Evolutionary conservation across 2,329 filamentous ascomycete genomes (phyloP).

Genomic region (Alternaria novae-zelandiae): DNA sequence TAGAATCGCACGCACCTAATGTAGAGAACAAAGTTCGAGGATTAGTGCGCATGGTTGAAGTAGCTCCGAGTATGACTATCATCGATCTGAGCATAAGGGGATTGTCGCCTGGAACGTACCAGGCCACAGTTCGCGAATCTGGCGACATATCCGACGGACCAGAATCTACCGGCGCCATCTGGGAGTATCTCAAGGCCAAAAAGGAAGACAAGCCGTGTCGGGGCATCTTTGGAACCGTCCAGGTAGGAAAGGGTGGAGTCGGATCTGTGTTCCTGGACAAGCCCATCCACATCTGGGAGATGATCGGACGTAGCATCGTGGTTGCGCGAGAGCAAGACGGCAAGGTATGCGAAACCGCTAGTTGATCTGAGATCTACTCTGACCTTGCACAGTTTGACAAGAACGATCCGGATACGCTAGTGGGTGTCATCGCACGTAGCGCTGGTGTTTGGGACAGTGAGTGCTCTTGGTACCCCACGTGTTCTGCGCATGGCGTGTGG

Average conservation of each 20-base stretch:
- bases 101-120: conserved; percentile 79
- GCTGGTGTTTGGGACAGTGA: conserved; percentile 89
- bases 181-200: conserved; percentile 63
- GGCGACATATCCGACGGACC: conserved; percentile 87
- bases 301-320: conserved; percentile 92
- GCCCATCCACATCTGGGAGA: conserved; percentile 89
- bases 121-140: conserved; percentile 81
- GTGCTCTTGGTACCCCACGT: conserved; percentile 16
- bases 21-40: conserved; percentile 77
- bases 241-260: conserved; percentile 76
- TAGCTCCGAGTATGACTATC: conserved; percentile 76
- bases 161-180: conserved; percentile 82
- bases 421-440: conserved; percentile 92
- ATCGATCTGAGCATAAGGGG: conserved; percentile 88
- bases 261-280: conserved; percentile 83
- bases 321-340: conserved; percentile 72
- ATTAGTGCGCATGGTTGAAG: conserved; percentile 91
- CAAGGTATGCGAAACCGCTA: conserved; percentile 36
- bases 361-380: conserved; percentile 52
- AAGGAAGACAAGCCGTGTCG: conserved; percentile 57
- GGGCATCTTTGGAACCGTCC: conserved; percentile 75
- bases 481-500: not conserved
- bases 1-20: conserved; percentile 77
- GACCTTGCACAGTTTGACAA: conserved; percentile 31
- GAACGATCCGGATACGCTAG: conserved; percentile 84